Conservation (phyloP, 1,139 yeast genomes). For the Saccharomycopsis hybrid region DNA sequence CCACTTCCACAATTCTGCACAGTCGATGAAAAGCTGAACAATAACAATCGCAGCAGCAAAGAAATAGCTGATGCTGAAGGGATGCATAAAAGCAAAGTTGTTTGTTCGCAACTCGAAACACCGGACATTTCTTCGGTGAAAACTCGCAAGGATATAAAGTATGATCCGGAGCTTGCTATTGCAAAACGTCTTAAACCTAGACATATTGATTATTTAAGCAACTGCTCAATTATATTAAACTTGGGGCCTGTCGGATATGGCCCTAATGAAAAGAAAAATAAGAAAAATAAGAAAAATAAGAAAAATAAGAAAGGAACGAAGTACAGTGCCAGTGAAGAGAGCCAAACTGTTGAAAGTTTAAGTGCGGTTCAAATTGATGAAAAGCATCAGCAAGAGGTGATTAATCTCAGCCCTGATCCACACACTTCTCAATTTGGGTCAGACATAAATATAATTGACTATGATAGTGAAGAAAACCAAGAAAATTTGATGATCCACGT, state of each 20-base stretch:
- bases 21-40: background rate
- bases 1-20: slow-evolving; percentile 27
- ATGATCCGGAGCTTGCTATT: slow-evolving; percentile 53
- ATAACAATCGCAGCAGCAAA: slow-evolving; percentile 11
- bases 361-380: no score
- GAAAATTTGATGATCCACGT: background rate
- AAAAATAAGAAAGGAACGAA: slow-evolving; percentile 18
- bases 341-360: no score
- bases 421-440: no score
- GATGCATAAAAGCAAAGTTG: background rate
- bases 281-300: slow-evolving; percentile 22
- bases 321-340: no score
- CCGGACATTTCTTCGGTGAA: slow-evolving; percentile 19
- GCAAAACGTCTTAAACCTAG: slow-evolving; percentile 53
- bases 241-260: slow-evolving; percentile 55
- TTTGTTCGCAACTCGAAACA: background rate
- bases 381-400: no score
- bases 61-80: slow-evolving; percentile 1
- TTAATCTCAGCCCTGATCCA: no score
- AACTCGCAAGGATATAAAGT: no score
- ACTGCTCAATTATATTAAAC: slow-evolving; percentile 57
- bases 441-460: no score
- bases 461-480: no score
- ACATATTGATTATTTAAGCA: slow-evolving; percentile 52
- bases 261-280: slow-evolving; percentile 21